These are phyloP conservation scores for Fraxinus ornus DNA, from an alignment of 305 asterid genomes.

Conservation along the genomic window DNA sequence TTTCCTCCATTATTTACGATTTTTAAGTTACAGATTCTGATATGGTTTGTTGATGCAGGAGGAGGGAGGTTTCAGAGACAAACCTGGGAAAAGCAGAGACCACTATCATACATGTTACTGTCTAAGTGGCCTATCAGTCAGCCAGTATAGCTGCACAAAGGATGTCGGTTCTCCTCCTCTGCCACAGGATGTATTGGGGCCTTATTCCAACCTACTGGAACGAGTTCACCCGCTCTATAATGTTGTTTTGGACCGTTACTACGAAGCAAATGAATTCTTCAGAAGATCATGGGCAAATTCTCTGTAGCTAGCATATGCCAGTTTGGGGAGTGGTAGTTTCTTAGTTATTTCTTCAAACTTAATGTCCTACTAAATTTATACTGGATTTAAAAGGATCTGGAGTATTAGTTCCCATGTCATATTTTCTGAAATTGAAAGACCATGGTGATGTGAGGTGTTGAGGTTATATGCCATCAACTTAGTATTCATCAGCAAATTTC, in stretches of 20 bases:
- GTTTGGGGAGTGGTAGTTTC: not conserved
- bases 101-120: constrained; percentile 93
- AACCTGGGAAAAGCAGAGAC: constrained; percentile 86
- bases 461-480: not conserved
- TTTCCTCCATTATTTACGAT: not conserved
- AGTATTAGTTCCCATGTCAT: not conserved
- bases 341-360: not conserved
- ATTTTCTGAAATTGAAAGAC: not conserved
- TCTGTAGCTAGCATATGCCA: not conserved
- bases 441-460: not conserved
- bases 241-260: constrained; percentile 60
- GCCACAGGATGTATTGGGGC: constrained; percentile 65
- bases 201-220: constrained; percentile 71
- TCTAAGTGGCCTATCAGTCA: constrained; percentile 75
- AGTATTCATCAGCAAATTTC: not conserved
- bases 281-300: constrained; percentile 17
- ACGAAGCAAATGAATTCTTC: constrained; percentile 65
- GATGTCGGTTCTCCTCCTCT: constrained; percentile 59
- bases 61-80: constrained; percentile 90
- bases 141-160: constrained; percentile 55
- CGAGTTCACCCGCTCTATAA: constrained; percentile 78
- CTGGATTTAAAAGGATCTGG: not conserved
- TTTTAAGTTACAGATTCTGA: constrained; percentile 10
- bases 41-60: constrained; percentile 50
- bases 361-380: not conserved